Conservation (phyloP, 106 monocot species). For the Vanilla planifolia region DNA sequence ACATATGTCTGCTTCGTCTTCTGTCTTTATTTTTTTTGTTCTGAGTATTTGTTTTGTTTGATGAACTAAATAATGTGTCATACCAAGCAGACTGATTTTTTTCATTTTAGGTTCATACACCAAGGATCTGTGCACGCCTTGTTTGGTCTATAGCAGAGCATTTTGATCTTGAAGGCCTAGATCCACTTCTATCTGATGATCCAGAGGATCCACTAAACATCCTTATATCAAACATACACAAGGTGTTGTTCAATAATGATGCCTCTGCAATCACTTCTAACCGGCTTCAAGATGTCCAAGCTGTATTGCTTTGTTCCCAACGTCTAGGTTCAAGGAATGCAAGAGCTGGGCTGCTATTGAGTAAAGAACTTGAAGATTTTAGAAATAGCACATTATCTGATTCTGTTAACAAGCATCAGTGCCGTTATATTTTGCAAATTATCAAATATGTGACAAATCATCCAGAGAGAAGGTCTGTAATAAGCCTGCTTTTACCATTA, state of each 20-base stretch:
- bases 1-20: too few species aligned
- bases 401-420: slow-evolving; percentile 93
- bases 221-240: slow-evolving; percentile 74
- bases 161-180: slow-evolving; percentile 93
- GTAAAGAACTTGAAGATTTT: slow-evolving; percentile 97
- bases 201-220: slow-evolving; percentile 98
- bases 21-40: too few species aligned
- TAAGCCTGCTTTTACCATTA: background rate
- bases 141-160: slow-evolving; percentile 93
- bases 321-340: slow-evolving; percentile 75
- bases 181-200: slow-evolving; percentile 98
- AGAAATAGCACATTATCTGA: slow-evolving; percentile 64
- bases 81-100: background rate
- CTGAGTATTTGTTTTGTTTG: too few species aligned
- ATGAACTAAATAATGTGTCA: too few species aligned
- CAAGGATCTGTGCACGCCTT: slow-evolving; percentile 78
- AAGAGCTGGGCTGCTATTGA: slow-evolving; percentile 81
- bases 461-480: slow-evolving; percentile 69
- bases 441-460: slow-evolving; percentile 75
- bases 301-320: slow-evolving; percentile 68
- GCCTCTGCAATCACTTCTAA: slow-evolving; percentile 71
- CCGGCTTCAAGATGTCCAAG: slow-evolving; percentile 94
- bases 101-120: slow-evolving; percentile 73
- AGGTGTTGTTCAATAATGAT: slow-evolving; percentile 80
- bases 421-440: slow-evolving; percentile 85